phyloP scores from a whole-genome alignment of 2,329 filamentous ascomycete species.

The Xylariaceae sp. region DNA sequence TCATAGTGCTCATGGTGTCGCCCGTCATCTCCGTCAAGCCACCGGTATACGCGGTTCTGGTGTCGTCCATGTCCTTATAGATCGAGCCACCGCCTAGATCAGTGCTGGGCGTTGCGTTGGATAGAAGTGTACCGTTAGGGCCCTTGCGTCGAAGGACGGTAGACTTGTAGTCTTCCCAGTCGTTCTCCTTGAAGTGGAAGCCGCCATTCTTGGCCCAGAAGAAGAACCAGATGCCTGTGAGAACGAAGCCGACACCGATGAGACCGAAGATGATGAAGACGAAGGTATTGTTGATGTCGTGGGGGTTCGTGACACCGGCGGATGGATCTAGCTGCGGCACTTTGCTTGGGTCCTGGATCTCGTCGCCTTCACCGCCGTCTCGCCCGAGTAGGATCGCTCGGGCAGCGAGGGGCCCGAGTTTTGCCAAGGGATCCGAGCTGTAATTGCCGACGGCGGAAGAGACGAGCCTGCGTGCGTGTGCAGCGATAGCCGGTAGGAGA shows the following conservation, averaged over 20 bases:
- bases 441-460: constrained; percentile 19
- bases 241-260: constrained; percentile 69
- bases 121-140: constrained; percentile 80
- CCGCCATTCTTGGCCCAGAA: constrained; percentile 97
- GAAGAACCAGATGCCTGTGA: constrained; percentile 90
- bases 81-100: constrained; percentile 83
- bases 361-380: constrained; percentile 25
- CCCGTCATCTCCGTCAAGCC: constrained; percentile 31
- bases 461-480: constrained; percentile 28
- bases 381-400: constrained; percentile 40
- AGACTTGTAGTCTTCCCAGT: constrained; percentile 98
- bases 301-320: constrained; percentile 47
- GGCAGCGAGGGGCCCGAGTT: constrained; percentile 40
- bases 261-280: constrained; percentile 84
- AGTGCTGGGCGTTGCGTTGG: constrained; percentile 75
- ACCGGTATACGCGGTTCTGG: constrained; percentile 36
- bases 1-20: constrained; percentile 44
- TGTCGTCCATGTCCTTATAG: constrained; percentile 63
- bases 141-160: constrained; percentile 86
- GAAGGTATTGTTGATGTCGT: constrained; percentile 58
- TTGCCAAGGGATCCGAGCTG: constrained; percentile 26
- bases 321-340: constrained; percentile 36
- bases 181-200: constrained; percentile 75
- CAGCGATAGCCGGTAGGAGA: constrained; percentile 28
- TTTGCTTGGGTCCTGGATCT: constrained; percentile 10